Base-by-base conservation (phyloP, 495 filamentous ascomycete genomes). In the Xylaria sp. region DNA sequence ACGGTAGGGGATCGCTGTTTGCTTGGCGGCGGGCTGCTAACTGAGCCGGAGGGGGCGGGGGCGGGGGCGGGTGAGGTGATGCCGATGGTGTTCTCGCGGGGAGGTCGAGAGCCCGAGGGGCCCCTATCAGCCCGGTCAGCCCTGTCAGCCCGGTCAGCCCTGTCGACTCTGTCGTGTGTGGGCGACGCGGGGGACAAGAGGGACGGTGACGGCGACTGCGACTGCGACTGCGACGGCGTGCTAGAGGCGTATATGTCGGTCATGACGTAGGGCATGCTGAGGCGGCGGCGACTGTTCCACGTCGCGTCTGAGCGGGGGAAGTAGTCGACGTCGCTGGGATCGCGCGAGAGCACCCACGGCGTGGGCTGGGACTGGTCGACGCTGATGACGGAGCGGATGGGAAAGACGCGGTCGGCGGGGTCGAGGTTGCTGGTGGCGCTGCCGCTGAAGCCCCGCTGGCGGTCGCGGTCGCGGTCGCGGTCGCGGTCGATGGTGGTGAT, bases 311-410 rank as follows among this genome's bases (percentile, higher is more conserved):
- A 65, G 46, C 72, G 71, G 24, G 68, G 67, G 64, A 71, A 71
- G 61, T 73, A 73, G 73, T 80, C 80, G 76, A 71, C 69, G 58
- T 80, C 72, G 24, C 50, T 68, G 57, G 75, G 72, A 29, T 80
- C 85, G 9, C 85, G 75, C 21, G 53, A 35, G 44, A 72, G 65
- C 1, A 68, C 59, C 21, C 52, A 61, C 9, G 75, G 67, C 81
- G 33, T 82, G 75, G 3, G 81, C 77, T 46, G 90, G 46, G 75
- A 74, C 44, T 74, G 86, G 72, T 92, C 90, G 35, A 97, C 90
- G 12, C 90, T 92, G 31, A 97, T 87, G 33, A 93, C 90, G 15
- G 92, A 95, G 44, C 91, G 88, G n/a, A 97, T 92, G 15, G 93
- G 93, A 69, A 94, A 97, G 26, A 97, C 91, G 33, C 92, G 87